Evolutionary conservation across 202 grass and related monocot species (phyloP).

Genomic region (Eragrostis tef): DNA sequence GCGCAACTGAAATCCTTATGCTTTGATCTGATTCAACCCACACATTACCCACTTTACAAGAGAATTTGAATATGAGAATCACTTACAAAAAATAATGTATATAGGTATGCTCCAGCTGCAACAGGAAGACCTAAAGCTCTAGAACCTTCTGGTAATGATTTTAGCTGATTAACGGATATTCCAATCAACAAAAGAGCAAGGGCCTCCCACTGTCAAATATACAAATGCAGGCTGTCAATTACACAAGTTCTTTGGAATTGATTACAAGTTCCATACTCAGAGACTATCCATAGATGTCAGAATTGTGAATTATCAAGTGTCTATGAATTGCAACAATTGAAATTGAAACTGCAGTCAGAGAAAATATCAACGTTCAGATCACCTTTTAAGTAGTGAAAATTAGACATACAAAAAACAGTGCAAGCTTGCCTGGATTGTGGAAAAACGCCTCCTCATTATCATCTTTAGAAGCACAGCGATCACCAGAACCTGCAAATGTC

Average conservation of each 20-base stretch:
- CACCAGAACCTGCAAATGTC: conserved; percentile 80
- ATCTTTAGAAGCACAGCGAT: conserved; percentile 92
- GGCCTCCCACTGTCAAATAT: conserved; percentile 84
- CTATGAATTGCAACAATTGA: background rate
- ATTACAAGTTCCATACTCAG: too few species aligned
- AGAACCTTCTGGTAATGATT: conserved; percentile 84
- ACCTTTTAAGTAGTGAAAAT: conserved; percentile 17
- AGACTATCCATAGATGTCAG: conserved; percentile 20
- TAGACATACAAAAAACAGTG: conserved; percentile 4
- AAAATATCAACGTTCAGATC: background rate
- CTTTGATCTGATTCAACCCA: conserved; percentile 13
- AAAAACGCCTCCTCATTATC: conserved; percentile 89
- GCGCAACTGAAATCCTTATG: background rate
- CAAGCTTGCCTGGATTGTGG: conserved; percentile 79
- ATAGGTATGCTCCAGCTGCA: conserved; percentile 87
- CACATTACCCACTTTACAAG: conserved; percentile 8
- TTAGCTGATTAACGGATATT: conserved; percentile 97
- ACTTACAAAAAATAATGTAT: conserved; percentile 92
- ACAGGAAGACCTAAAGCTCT: conserved; percentile 75
- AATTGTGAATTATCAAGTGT: conserved; percentile 1
- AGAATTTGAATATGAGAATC: conserved; percentile 32
- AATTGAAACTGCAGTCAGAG: background rate
- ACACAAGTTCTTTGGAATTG: conserved; percentile 4
- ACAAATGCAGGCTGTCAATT: conserved; percentile 41
- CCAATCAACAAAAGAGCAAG: conserved; percentile 96